A percentile compares a stretch with the other conserved stretches of the same genome.
These are phyloP conservation scores for Coriaria nepalensis DNA, from an alignment of 306 rosid species.

Conservation along the genomic window DNA sequence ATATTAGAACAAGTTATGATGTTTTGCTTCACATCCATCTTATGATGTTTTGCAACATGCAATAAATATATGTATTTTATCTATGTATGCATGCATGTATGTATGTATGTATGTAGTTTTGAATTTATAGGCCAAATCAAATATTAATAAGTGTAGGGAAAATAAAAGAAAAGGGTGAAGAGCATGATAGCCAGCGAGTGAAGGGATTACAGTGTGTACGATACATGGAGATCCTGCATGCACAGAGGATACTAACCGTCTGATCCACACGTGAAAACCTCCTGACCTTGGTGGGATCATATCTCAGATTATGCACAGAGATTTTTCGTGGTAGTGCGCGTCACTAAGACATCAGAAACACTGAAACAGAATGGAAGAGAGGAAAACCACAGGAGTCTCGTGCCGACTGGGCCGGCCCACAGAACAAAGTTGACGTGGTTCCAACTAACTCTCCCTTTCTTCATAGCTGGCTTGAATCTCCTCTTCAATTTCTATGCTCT, in stretches of 20 bases:
- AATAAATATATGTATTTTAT: too few species aligned
- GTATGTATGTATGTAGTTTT: too few species aligned
- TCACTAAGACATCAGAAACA: conserved; percentile 1
- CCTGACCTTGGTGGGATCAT: not conserved
- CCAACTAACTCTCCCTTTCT: too few species aligned
- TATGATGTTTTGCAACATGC: too few species aligned
- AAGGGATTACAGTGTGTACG: not conserved
- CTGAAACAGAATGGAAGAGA: not conserved
- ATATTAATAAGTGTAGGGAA: not conserved
- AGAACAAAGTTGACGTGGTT: too few species aligned
- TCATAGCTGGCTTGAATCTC: too few species aligned
- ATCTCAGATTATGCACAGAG: conserved; percentile 2
- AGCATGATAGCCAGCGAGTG: not conserved
- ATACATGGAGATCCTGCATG: not conserved
- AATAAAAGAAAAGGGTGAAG: not conserved
- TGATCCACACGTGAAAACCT: conserved; percentile 22
- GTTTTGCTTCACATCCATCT: too few species aligned
- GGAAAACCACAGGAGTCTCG: conserved; percentile 20
- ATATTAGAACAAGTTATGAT: too few species aligned
- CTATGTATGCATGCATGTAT: not conserved
- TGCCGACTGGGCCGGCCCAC: conserved; percentile 22
- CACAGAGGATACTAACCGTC: conserved; percentile 19
- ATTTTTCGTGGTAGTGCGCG: not conserved
- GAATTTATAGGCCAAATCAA: not conserved
- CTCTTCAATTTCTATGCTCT: too few species aligned